These are phyloP conservation scores for Mucor piriformis DNA, from an alignment of 371 early-diverging fungal species.

Conservation along the genomic window DNA sequence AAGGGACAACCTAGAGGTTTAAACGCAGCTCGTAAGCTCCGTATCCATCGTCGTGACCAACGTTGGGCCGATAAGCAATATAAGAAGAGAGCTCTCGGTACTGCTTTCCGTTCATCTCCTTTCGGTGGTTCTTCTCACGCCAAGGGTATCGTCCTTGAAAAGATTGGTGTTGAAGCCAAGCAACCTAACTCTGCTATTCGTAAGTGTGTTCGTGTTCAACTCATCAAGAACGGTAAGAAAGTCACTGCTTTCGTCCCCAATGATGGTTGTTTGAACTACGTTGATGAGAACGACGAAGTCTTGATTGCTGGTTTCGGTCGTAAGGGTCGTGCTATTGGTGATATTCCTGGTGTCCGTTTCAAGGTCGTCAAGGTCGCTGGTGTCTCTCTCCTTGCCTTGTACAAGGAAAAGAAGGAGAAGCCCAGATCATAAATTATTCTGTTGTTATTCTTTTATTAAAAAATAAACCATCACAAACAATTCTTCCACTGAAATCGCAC, in stretches of 20 bases:
- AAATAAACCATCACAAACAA: too few species aligned
- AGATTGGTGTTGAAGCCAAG: constrained; percentile 99
- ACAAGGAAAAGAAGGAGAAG: constrained; percentile 99
- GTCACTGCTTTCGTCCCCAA: constrained; percentile 99
- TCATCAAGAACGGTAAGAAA: constrained; percentile 99
- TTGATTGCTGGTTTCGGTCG: constrained; percentile 97
- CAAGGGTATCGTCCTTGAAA: constrained; percentile 99
- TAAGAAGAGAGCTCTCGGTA: constrained; percentile 98
- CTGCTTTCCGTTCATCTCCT: constrained; percentile 95
- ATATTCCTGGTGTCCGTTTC: constrained; percentile 99
- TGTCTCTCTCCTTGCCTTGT: constrained; percentile 98
- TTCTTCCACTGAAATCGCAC: too few species aligned
- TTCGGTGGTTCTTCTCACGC: constrained; percentile 99
- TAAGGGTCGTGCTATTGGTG: constrained; percentile 90
- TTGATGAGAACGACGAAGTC: constrained; percentile 98
- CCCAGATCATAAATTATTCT: constrained; percentile 84
- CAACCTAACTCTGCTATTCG: constrained; percentile 99
- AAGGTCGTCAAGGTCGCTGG: constrained; percentile 99
- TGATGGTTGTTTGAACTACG: constrained; percentile 99
- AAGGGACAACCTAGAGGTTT: constrained; percentile 97
- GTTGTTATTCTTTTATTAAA: too few species aligned
- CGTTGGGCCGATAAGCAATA: constrained; percentile 99
- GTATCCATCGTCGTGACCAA: constrained; percentile 95
- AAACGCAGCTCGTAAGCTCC: constrained; percentile 98
- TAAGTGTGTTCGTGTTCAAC: constrained; percentile 99